Base-by-base conservation (phyloP, 495 filamentous ascomycete species). In the Penicilliopsis zonata region DNA sequence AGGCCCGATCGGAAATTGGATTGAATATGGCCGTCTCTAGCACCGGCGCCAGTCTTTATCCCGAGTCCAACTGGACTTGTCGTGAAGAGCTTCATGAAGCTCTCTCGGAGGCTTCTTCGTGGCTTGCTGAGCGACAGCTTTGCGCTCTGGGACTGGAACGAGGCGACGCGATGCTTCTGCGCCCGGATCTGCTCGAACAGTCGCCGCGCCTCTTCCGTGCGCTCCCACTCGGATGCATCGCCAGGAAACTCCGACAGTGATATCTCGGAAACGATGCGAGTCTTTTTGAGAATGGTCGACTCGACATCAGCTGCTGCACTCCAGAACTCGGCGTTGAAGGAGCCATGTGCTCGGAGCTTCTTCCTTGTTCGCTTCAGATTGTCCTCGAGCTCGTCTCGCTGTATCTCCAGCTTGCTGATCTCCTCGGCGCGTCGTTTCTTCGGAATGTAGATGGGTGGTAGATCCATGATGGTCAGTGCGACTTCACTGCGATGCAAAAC, bases 321-420 rank as follows among this genome's bases (percentile, higher is more conserved):
- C 27, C 36, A 43, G 26, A 39, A 40, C 13, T 34, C 30, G 4
- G 13, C 18, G 23, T 39, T 29, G 28, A 40, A 43, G 5, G 28
- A 19, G 7, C 36, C 36, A 9, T 39, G 27, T 1, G 41, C 27
- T 12, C 33, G 35, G 3, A 34, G 5, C 12, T 5, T 29, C 23
- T 43, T 33, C 9, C 27, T 19, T 9, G 27, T 32, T n/a, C 0
- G 7, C 12, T 17, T 27, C 5, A 4, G 13, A 1, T 25, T 28
- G 9, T 32, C n/a, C 1, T 20, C 15, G 3, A 41, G 33, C 7
- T 20, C 24, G 5, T 28, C 19, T 17, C 27, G 5, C 2, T 24
- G 22, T 6, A 7, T n/a, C 1, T 22, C 13, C 5, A 41, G 38
- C 4, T 27, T 24, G 5, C 16, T 14, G 15, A 36, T 5, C 2